Conservation (phyloP, 2,329 filamentous ascomycete species). For the Sporothrix variecibatus region DNA sequence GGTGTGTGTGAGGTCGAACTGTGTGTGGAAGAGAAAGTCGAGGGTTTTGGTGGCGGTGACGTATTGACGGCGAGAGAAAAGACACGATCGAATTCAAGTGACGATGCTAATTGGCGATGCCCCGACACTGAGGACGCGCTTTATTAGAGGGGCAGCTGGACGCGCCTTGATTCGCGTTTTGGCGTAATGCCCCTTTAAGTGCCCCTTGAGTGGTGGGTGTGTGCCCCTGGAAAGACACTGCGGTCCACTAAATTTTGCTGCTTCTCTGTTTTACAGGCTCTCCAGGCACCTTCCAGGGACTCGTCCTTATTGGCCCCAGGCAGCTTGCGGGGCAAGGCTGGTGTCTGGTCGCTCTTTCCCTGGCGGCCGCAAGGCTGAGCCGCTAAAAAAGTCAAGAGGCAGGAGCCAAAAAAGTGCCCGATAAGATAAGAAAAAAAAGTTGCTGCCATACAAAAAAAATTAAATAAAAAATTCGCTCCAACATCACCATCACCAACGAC, state of each 20-base stretch:
- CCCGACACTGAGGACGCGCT: conserved; percentile 7
- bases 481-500: conserved; percentile 1
- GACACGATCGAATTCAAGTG: too few species aligned
- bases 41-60: background rate
- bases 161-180: conserved; percentile 22
- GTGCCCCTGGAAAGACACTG: background rate
- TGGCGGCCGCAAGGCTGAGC: conserved; percentile 22
- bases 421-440: conserved; percentile 31
- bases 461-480: conserved; percentile 21
- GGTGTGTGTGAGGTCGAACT: background rate
- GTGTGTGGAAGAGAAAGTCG: background rate
- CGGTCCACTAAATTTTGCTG: background rate
- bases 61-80: background rate
- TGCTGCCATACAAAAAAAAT: conserved; percentile 21
- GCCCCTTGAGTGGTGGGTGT: background rate
- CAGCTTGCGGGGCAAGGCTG: conserved; percentile 30
- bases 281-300: background rate
- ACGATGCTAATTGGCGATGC: background rate
- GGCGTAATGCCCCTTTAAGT: background rate
- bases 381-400: background rate
- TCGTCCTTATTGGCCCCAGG: conserved; percentile 17
- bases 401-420: background rate
- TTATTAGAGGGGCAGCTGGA: conserved; percentile 16
- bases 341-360: conserved; percentile 6
- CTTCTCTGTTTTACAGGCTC: background rate